Base-by-base conservation (phyloP, 73 alveolate species). In the Tetrahymena malaccensis region DNA sequence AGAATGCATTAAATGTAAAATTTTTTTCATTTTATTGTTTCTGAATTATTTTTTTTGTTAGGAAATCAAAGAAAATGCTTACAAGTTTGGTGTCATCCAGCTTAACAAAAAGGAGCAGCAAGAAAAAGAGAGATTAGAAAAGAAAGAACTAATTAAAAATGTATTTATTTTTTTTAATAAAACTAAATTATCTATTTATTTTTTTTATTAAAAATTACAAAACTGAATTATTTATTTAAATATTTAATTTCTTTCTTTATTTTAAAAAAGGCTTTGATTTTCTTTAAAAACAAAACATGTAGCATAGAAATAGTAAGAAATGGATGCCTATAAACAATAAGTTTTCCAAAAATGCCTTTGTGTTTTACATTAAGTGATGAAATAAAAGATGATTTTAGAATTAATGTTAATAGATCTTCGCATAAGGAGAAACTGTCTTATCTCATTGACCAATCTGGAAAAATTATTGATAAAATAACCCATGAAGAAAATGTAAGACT, bases 341-440 rank as follows among this genome's bases (percentile, higher is more conserved):
- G 83, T 96, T 97, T 97, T 34, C 98, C 98, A 85, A 97, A 97
- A 94, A 94, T 97, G 84, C 89, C 98, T 10, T 95, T 97, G 93
- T 97, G 97, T 96, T 94, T 94, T 56, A 96, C 96, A 3, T 94
- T 97, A 84, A 96, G 95, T 93, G 97, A 97, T 56, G 97, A 97
- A 22, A 57, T 94, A 22, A 94, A 56, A 85, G 96, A 94, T 95
- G 96, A 93, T 94, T 97, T 97, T 93, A 96, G 95, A 85, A 97
- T 93, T 56, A 94, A 96, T 40, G 98, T 97, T 7, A 97, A 96
- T 44, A 96, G 98, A 95, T 93, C 94, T 84, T 55, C 97, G 35
- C 55, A 34, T 16, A 97, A 93, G 85, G 95, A 97, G 21, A 97
- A 97, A 85, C 93, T 97, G 83, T 94, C 94, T 93, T 94, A 96